phyloP scores from a whole-genome alignment of 306 rosid species.

The Styphnolobium japonicum region DNA sequence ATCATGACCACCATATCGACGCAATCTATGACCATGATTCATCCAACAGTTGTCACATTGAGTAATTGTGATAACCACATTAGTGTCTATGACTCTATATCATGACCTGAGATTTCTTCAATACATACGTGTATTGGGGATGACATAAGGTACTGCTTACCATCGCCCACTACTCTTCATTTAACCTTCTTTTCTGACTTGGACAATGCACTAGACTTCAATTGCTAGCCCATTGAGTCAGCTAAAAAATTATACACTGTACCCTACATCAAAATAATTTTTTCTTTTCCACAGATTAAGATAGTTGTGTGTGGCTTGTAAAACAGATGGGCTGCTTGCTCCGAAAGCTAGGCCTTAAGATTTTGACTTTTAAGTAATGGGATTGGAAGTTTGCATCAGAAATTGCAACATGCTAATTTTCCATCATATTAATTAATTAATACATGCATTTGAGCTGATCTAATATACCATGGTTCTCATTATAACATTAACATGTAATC shows the following conservation, averaged over 20 bases:
- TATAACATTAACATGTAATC: constrained; percentile 41
- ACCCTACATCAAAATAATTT: no score
- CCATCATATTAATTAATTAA: not conserved
- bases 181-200: no score
- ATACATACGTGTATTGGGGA: not conserved
- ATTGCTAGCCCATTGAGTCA: not conserved
- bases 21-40: constrained; percentile 33
- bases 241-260: not conserved
- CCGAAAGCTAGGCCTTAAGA: not conserved
- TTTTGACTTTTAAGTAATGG: not conserved
- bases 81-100: not conserved
- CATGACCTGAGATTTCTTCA: not conserved
- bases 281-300: not conserved
- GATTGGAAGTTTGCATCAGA: not conserved
- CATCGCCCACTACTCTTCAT: no score
- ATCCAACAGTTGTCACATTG: constrained; percentile 43
- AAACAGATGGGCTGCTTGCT: not conserved
- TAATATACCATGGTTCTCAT: constrained; percentile 35
- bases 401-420: not conserved
- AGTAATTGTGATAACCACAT: constrained; percentile 2
- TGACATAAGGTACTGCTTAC: no score
- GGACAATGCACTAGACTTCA: no score
- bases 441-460: constrained; percentile 24
- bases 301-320: not conserved
- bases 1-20: constrained; percentile 57